phyloP scores from a whole-genome alignment of 2,329 filamentous ascomycete species.

The Colletotrichum neosansevieriae region DNA sequence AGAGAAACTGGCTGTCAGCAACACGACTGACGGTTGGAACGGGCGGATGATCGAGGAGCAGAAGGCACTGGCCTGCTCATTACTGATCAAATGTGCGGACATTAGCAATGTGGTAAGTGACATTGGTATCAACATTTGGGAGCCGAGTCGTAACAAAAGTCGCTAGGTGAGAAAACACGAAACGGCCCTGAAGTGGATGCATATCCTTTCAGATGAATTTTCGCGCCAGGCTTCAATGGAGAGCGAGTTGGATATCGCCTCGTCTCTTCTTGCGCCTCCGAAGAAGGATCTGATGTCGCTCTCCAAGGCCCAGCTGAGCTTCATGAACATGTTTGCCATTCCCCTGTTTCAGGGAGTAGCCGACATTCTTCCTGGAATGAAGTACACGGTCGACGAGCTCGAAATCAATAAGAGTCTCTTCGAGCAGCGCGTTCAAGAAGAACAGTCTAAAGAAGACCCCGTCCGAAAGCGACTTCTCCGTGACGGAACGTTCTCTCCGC shows the following conservation, averaged over 20 bases:
- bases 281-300: conserved; percentile 86
- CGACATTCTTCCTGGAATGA: conserved; percentile 86
- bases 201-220: conserved; percentile 95
- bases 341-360: conserved; percentile 91
- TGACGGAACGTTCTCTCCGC: conserved; percentile 59
- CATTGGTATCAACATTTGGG: not conserved
- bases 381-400: conserved; percentile 86
- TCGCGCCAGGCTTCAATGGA: conserved; percentile 95
- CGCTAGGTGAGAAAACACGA: conserved; percentile 82
- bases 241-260: conserved; percentile 84
- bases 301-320: conserved; percentile 89
- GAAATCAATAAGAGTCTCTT: conserved; percentile 81
- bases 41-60: conserved; percentile 81
- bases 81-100: conserved; percentile 97
- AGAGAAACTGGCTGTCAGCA: conserved; percentile 77
- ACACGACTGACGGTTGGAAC: conserved; percentile 79
- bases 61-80: conserved; percentile 84
- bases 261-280: conserved; percentile 87
- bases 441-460: conserved; percentile 65
- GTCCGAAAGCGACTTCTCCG: conserved; percentile 51
- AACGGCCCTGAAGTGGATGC: conserved; percentile 88
- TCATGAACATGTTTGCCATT: conserved; percentile 96
- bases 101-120: conserved; percentile 94
- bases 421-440: conserved; percentile 74
- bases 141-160: conserved; percentile 41